Conservation (phyloP, 495 filamentous ascomycete species). For the Penicillium paradoxum region DNA sequence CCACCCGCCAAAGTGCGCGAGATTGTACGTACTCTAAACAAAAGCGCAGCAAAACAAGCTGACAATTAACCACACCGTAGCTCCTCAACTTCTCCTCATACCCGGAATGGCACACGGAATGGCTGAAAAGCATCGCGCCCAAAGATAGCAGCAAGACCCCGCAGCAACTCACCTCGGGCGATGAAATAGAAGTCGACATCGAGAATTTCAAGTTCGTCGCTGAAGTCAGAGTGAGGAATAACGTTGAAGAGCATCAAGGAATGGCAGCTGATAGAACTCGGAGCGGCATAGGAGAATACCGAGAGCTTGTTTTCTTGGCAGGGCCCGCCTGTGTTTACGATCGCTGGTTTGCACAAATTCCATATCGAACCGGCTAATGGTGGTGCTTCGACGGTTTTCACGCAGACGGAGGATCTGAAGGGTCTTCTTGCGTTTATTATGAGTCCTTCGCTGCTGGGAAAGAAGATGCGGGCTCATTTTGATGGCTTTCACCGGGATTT, state of each 20-base stretch:
- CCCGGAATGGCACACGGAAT: constrained; percentile 26
- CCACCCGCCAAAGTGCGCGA: constrained; percentile 28
- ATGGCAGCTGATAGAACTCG: background rate
- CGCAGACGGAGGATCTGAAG: constrained; percentile 21
- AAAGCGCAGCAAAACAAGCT: background rate
- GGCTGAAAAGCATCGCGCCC: constrained; percentile 19
- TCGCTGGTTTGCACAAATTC: constrained; percentile 23
- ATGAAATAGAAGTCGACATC: constrained; percentile 23
- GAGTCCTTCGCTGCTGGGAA: constrained; percentile 19
- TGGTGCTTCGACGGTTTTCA: constrained; percentile 25
- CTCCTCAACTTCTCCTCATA: constrained; percentile 24
- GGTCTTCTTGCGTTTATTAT: constrained; percentile 22
- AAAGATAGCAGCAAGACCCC: constrained; percentile 15
- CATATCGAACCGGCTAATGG: constrained; percentile 22
- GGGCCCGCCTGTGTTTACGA: constrained; percentile 25
- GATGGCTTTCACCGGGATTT: constrained; percentile 21
- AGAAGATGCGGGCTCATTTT: constrained; percentile 20
- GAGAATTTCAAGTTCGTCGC: constrained; percentile 25
- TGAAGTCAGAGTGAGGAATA: constrained; percentile 18
- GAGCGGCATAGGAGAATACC: constrained; percentile 15
- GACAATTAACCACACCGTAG: constrained; percentile 6
- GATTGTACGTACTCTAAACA: constrained; percentile 13
- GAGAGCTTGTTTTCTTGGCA: constrained; percentile 26
- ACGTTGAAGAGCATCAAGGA: too few species aligned
- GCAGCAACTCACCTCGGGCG: constrained; percentile 10